These are phyloP conservation scores for Umbelopsis sp. DNA, from an alignment of 192 early-diverging fungal genomes.

Conservation along the genomic window DNA sequence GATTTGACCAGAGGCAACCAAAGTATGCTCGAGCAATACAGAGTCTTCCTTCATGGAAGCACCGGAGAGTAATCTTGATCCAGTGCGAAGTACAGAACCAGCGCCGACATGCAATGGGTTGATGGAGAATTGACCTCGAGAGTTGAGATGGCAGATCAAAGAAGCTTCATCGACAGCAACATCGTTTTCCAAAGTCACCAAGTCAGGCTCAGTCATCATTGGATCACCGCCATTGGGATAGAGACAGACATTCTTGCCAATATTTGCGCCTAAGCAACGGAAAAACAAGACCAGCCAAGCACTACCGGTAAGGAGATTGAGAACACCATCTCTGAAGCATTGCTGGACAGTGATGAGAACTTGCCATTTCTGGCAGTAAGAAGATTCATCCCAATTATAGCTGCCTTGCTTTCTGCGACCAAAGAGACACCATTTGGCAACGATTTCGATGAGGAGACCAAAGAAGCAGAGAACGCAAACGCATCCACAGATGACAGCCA, in stretches of 20 bases:
- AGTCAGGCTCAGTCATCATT: slow-evolving; percentile 56
- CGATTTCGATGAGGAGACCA: slow-evolving; percentile 36
- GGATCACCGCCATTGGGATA: slow-evolving; percentile 51
- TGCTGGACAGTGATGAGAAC: slow-evolving; percentile 38
- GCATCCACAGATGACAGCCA: slow-evolving; percentile 4
- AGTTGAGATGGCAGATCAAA: slow-evolving; percentile 48
- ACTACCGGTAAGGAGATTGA: slow-evolving; percentile 40
- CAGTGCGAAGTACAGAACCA: slow-evolving; percentile 36
- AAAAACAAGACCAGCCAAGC: slow-evolving; percentile 44
- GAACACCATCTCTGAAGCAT: slow-evolving; percentile 29
- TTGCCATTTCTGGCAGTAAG: slow-evolving; percentile 53
- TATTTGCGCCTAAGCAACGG: slow-evolving; percentile 42
- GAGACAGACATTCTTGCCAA: slow-evolving; percentile 45
- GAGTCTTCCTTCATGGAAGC: slow-evolving; percentile 29
- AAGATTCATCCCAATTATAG: slow-evolving; percentile 49
- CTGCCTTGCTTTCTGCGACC: slow-evolving; percentile 39
- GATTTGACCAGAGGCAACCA: slow-evolving; percentile 42
- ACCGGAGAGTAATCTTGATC: slow-evolving; percentile 46
- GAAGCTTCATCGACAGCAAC: slow-evolving; percentile 44
- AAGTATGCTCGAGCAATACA: slow-evolving; percentile 40
- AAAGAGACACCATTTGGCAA: slow-evolving; percentile 42
- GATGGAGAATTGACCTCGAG: slow-evolving; percentile 43
- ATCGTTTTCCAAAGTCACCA: slow-evolving; percentile 44
- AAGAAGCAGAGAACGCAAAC: background rate
- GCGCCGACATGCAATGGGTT: slow-evolving; percentile 44